These are phyloP conservation scores for Lodderomyces orthopsilosis DNA, from an alignment of 1,139 yeast genomes.

Conservation along the genomic window DNA sequence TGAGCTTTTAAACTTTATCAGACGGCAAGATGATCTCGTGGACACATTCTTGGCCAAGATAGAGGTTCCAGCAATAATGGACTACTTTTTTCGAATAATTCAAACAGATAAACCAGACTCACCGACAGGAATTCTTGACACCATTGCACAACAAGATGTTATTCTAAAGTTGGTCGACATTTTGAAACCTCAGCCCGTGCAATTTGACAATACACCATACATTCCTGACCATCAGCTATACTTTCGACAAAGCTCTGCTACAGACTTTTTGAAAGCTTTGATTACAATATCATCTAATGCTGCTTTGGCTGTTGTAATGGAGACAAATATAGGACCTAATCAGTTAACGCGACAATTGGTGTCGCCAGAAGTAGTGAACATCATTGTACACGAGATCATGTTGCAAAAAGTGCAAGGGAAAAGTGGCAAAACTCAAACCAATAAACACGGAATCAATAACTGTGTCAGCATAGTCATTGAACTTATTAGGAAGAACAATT, in stretches of 20 bases:
- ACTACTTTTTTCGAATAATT: conserved; percentile 55
- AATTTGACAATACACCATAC: conserved; percentile 21
- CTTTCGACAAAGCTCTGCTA: conserved; percentile 87
- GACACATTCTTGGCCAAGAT: conserved; percentile 54
- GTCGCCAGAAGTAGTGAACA: conserved; percentile 32
- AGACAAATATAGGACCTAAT: conserved; percentile 49
- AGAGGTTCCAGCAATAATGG: conserved; percentile 58
- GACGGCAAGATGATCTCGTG: conserved; percentile 51
- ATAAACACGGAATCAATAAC: conserved; percentile 47
- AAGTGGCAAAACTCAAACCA: conserved; percentile 23
- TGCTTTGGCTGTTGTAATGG: conserved; percentile 45
- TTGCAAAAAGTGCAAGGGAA: conserved; percentile 18
- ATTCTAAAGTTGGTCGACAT: conserved; percentile 52
- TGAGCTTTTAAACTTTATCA: conserved; percentile 51
- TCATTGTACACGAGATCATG: conserved; percentile 44
- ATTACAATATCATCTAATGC: conserved; percentile 85
- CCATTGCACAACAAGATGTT: conserved; percentile 48
- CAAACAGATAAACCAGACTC: conserved; percentile 65
- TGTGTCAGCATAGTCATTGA: conserved; percentile 50
- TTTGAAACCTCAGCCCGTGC: conserved; percentile 44
- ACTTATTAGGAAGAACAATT: conserved; percentile 45
- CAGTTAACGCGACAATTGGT: conserved; percentile 46
- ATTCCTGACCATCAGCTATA: conserved; percentile 39
- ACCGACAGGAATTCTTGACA: conserved; percentile 60
- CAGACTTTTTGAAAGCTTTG: conserved; percentile 91